Base-by-base conservation (phyloP, 179 eudicot genomes). In the Patellifolia procumbens region DNA sequence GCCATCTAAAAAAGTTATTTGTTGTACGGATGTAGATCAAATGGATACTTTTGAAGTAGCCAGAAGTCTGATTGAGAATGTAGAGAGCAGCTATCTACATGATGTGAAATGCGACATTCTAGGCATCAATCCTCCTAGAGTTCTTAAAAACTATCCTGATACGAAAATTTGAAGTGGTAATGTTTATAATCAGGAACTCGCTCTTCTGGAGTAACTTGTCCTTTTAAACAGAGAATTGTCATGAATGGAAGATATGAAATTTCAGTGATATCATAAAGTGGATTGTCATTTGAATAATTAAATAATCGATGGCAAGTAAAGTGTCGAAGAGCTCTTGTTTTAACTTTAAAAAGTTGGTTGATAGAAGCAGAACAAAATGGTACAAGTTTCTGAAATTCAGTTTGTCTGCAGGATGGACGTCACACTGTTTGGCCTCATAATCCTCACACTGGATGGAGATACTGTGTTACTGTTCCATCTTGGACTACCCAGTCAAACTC, bases 371-470 rank as follows among this genome's bases (percentile, higher is more conserved):
- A 2, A 51, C 55, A 53, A 53, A 53, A 52, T 7, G 7, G 42
- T 37, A 5, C 42, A 37, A 53, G 26, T 20, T 53, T 10, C 8
- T 39, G 9, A 39, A 51, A 42, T 52, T 35, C 39, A 5, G n/a
- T 75, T 45, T 79, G 52, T 58, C 29, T 86, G 85, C 80, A 94
- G 98, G 87, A 87, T 81, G 98, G 97, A 16, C 89, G 81, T 56
- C 87, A 86, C 49, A 89, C 91, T 39, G 79, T 92, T 68, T 94
- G 98, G 98, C 98, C 94, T 45, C 92, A 89, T 82, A 94, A 89
- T 85, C 89, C 90, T 78, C 88, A 61, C 52, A 85, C 87, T 48
- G 97, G 98, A 84, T 94, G 98, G 98, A 94, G 96, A 79, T 94
- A 90, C 81, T 94, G 97, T 71, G 82, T 88, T 75, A 90, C 94